These are phyloP conservation scores for Beauveria asiatica DNA, from an alignment of 2,329 filamentous ascomycete genomes.

Conservation along the genomic window DNA sequence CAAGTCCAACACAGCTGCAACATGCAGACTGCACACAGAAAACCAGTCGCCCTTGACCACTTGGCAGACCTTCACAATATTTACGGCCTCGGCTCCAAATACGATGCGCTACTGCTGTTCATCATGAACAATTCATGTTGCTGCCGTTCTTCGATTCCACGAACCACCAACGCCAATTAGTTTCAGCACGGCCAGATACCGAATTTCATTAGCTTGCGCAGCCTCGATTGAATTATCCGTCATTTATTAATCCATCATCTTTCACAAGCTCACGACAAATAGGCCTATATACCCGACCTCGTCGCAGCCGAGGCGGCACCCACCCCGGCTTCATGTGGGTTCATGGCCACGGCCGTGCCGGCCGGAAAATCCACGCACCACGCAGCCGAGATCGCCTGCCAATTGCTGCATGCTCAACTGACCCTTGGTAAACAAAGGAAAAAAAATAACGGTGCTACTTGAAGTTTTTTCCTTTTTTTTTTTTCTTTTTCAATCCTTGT, in stretches of 20 bases:
- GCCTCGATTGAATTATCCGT: not conserved
- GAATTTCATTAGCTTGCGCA: not conserved
- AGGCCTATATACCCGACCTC: not conserved
- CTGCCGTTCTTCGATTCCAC: not conserved
- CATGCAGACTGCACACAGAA: not conserved
- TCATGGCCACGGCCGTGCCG: not conserved
- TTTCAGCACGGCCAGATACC: not conserved
- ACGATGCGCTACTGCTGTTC: conserved; percentile 2
- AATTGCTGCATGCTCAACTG: not conserved
- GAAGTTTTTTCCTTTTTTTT: not conserved
- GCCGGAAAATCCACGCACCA: not conserved
- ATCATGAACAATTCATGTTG: not conserved
- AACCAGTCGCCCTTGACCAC: not conserved
- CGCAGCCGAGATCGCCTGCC: not conserved
- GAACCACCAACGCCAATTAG: not conserved
- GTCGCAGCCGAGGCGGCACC: not conserved
- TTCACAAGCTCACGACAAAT: not conserved
- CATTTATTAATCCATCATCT: not conserved
- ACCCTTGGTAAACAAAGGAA: not conserved
- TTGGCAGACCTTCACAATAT: not conserved
- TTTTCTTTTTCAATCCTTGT: not conserved
- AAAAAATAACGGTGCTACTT: not conserved
- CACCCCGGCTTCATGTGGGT: conserved; percentile 1
- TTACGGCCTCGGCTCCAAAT: not conserved
- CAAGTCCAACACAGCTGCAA: not conserved